Base-by-base conservation (phyloP, 1,139 yeast genomes). In the Candida pseudocylindracea region DNA sequence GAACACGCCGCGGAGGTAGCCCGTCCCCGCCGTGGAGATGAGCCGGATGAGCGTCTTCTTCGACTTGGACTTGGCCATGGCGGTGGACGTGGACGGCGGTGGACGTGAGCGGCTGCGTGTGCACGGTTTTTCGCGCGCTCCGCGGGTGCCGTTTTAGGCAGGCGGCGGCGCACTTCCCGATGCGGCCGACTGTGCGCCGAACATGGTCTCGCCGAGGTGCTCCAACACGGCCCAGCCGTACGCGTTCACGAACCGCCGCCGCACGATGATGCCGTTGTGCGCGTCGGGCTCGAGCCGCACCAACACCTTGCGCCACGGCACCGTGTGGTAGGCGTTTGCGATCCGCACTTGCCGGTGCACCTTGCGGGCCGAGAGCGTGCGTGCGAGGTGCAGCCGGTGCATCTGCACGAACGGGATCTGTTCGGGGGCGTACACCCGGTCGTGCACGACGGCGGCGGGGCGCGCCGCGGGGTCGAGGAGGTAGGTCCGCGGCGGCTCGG, bases 181-280 rank as follows among this genome's bases (percentile, higher is more conserved):
- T 15, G 20, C 20, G 20, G 20, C 4, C 20, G 20, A 15, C 4
- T 6, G 6, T 6, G 20, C 20, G 20, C 20, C 20, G 6, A 15
- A 15, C 20, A 15, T 15, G 6, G 20, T 15, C 20, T 15, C 20
- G 20, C 20, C 26, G 26, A 48, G 37, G 33, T 48, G 53, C 31
- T 46, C 51, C 4, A 48, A 38, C n/a, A 48, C 49, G 2, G 49
- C 50, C 53, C 53, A 48, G n/a, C 53, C 53, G 35, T 43, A 48
- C 7, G 51, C 53, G 31, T 48, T 48, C 30, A 49, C 41, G 34
- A 48, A 48, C n/a, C 51, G 35, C 12, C 53, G 42, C 6, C 53
- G 35, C n/a, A 47, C 51, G 3, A 48, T 42, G 10, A 48, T 48
- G 33, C 47, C 48, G 34, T 48, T 48, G 33, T 48, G 53, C 3